Conservation (phyloP, 2,329 filamentous ascomycete genomes). For the Aureobasidium zeae region DNA sequence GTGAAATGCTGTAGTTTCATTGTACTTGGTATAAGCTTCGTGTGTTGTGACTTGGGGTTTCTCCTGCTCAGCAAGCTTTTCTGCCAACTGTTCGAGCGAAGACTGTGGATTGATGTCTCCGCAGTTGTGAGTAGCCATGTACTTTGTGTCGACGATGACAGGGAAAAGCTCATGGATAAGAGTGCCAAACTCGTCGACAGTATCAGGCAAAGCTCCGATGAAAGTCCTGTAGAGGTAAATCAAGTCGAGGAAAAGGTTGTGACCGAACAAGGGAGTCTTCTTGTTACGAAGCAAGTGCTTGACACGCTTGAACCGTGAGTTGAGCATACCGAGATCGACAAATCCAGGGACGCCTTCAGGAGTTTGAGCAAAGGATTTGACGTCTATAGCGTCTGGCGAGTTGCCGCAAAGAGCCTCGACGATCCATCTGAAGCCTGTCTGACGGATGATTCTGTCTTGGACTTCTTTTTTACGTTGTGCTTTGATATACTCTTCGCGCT, state of each 20-base stretch:
- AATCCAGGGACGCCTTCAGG: slow-evolving; percentile 29
- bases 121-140: slow-evolving; percentile 50
- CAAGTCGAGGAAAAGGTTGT: slow-evolving; percentile 57
- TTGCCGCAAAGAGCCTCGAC: slow-evolving; percentile 38
- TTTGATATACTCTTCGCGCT: slow-evolving; percentile 35
- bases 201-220: slow-evolving; percentile 47
- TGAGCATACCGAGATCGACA: slow-evolving; percentile 29
- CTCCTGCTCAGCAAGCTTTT: slow-evolving; percentile 32
- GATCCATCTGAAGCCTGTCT: slow-evolving; percentile 43
- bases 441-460: slow-evolving; percentile 33
- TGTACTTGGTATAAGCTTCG: slow-evolving; percentile 34
- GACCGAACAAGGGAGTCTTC: slow-evolving; percentile 48
- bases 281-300: slow-evolving; percentile 36
- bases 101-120: slow-evolving; percentile 43
- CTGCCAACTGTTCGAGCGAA: slow-evolving; percentile 41
- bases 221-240: slow-evolving; percentile 57
- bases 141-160: slow-evolving; percentile 53
- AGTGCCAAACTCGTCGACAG: slow-evolving; percentile 44
- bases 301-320: slow-evolving; percentile 32
- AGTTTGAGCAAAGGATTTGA: slow-evolving; percentile 30
- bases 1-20: slow-evolving; percentile 37
- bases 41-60: slow-evolving; percentile 36
- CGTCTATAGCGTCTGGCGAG: slow-evolving; percentile 31
- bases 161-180: slow-evolving; percentile 48
- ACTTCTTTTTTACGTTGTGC: slow-evolving; percentile 31